These are phyloP conservation scores for Thelephora aurantiotincta DNA, from an alignment of 768 basidiomycete species.

Conservation along the genomic window DNA sequence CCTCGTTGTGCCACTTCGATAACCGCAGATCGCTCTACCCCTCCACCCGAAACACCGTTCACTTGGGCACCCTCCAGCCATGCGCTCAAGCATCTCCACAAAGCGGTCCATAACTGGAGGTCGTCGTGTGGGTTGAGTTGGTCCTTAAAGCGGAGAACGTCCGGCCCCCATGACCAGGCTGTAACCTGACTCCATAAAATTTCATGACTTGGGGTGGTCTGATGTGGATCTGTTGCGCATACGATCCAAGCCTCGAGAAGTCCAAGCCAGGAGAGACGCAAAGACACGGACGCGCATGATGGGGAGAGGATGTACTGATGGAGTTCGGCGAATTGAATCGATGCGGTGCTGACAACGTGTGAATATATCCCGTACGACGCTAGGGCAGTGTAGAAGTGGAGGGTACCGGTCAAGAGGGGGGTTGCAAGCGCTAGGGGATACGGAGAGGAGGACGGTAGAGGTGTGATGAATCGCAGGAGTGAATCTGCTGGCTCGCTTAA, in stretches of 20 bases:
- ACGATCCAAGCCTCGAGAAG: slow-evolving; percentile 61
- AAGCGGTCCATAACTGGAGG: slow-evolving; percentile 17
- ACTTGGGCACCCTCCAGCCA: slow-evolving; percentile 71
- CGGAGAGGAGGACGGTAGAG: slow-evolving; percentile 31
- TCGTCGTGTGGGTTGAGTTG: slow-evolving; percentile 18
- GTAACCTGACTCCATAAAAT: slow-evolving; percentile 80
- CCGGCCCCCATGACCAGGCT: slow-evolving; percentile 64
- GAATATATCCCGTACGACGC: slow-evolving; percentile 72
- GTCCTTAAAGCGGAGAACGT: slow-evolving; percentile 28
- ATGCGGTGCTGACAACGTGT: slow-evolving; percentile 49
- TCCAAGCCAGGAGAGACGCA: slow-evolving; percentile 37
- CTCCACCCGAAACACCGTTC: slow-evolving; percentile 56
- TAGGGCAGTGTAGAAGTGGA: slow-evolving; percentile 50
- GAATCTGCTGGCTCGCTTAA: slow-evolving; percentile 46
- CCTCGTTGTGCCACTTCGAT: slow-evolving; percentile 21
- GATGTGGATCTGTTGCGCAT: slow-evolving; percentile 85
- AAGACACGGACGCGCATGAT: slow-evolving; percentile 19
- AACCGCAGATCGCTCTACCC: slow-evolving; percentile 35
- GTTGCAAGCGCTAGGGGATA: slow-evolving; percentile 24
- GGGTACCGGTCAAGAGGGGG: slow-evolving; percentile 36
- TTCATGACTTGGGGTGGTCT: slow-evolving; percentile 74
- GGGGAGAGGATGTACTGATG: slow-evolving; percentile 29
- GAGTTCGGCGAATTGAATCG: slow-evolving; percentile 38
- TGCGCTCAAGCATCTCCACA: slow-evolving; percentile 41
- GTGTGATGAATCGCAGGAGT: slow-evolving; percentile 57